Base-by-base conservation (phyloP, 306 rosid genomes). In the Prinsepia uniflora region DNA sequence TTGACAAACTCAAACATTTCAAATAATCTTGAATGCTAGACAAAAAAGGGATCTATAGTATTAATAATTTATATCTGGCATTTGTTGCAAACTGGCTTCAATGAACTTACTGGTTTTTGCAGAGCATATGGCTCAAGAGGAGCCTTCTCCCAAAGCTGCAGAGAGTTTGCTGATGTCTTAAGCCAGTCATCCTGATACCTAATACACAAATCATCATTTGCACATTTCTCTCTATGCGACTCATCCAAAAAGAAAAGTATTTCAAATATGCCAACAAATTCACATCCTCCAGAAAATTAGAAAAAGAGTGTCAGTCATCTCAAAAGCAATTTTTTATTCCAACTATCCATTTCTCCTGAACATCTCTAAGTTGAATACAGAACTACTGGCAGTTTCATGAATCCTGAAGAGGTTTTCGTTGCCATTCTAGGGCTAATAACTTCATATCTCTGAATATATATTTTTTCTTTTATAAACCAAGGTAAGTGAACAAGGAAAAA, bases 131-230 rank as follows among this genome's bases (percentile, higher is more conserved):
- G 98, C 79, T 94, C 98, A 40, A 90, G 86, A 65, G 98, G 98
- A 85, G 97, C 96, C 86, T 94, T 94, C 82, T 94, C 98, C 98
- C 98, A 94, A 68, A 81, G 84, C 72, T 87, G 92, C 70, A 94
- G 77, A 74, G 89, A 83, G 79, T 78, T 87, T 46, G 95, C 88
- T 68, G 97, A 90, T 30, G 96, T 84, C 87, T 94, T 94, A 59
- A 94, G 98, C 98, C 98, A 94, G 89, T 94, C 98, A 75, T 94
- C 98, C 81, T 94, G 98, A 83, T 94, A 94, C 87, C 98, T 94
- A 67, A 72, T 60, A 66, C 40, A 72, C 54, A 81, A 52, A 70
- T 15, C 72, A 77, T 49, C 49, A 17, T 45, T 48, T 58, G 54
- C 63, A 49, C 30, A 41, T 19, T 73, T 63, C 70, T 70, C 54